Evolutionary conservation across 1,139 yeast species (phyloP).

Genomic region (Sugiyamaella xylanicola): DNA sequence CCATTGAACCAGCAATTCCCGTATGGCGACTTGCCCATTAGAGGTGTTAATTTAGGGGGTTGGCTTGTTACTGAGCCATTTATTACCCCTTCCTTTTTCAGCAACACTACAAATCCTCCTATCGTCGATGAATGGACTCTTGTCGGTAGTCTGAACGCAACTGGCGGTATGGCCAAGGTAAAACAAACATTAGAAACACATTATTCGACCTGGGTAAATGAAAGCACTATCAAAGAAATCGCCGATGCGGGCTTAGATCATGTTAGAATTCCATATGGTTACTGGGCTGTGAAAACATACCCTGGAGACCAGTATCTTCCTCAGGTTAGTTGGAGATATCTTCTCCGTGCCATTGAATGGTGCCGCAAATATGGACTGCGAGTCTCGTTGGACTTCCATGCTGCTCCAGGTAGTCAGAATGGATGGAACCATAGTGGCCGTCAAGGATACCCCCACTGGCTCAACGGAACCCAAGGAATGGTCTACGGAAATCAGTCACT

Average conservation of each 20-base stretch:
- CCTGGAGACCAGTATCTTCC: slow-evolving; percentile 72
- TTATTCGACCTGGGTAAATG: slow-evolving; percentile 75
- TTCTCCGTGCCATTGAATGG: slow-evolving; percentile 78
- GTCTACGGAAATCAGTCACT: slow-evolving; percentile 38
- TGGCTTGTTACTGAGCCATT: slow-evolving; percentile 87
- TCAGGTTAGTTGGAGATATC: slow-evolving; percentile 70
- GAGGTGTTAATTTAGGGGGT: slow-evolving; percentile 88
- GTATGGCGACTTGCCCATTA: slow-evolving; percentile 54
- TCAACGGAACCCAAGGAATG: slow-evolving; percentile 47
- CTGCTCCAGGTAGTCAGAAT: slow-evolving; percentile 91
- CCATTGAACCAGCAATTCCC: slow-evolving; percentile 42
- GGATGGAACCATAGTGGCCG: slow-evolving; percentile 91
- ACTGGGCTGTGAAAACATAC: slow-evolving; percentile 77
- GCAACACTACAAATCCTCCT: slow-evolving; percentile 39
- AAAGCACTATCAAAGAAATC: slow-evolving; percentile 65
- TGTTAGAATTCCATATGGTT: slow-evolving; percentile 87
- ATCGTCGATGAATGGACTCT: slow-evolving; percentile 43
- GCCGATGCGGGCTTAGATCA: slow-evolving; percentile 73
- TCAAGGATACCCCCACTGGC: slow-evolving; percentile 65
- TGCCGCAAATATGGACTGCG: slow-evolving; percentile 61
- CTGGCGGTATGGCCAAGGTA: slow-evolving; percentile 51
- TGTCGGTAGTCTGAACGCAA: slow-evolving; percentile 49
- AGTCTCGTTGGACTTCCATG: slow-evolving; percentile 86
- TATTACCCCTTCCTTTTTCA: slow-evolving; percentile 80
- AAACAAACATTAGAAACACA: slow-evolving; percentile 54